phyloP scores from a whole-genome alignment of 2,329 filamentous ascomycete genomes.

The Teratosphaeria destructans region DNA sequence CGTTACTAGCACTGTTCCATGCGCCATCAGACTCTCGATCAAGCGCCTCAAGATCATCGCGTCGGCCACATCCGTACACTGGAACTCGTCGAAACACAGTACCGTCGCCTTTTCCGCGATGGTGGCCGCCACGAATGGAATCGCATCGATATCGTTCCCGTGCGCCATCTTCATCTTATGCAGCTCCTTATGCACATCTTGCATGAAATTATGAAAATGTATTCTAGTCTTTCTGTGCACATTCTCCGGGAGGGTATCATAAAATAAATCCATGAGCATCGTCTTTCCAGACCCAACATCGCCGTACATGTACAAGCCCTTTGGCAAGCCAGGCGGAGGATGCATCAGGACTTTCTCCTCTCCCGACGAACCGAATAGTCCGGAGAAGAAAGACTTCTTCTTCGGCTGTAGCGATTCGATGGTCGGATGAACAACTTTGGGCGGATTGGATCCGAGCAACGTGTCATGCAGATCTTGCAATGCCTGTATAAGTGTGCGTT shows the following conservation, averaged over 20 bases:
- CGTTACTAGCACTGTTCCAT: conserved; percentile 92
- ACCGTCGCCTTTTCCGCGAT: conserved; percentile 79
- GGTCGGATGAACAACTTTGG: conserved; percentile 64
- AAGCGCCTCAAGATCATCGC: conserved; percentile 91
- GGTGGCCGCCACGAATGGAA: conserved; percentile 89
- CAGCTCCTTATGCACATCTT: conserved; percentile 83
- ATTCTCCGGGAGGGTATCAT: conserved; percentile 73
- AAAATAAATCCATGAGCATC: conserved; percentile 98
- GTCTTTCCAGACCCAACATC: conserved; percentile 98
- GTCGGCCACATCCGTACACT: conserved; percentile 95
- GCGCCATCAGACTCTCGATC: conserved; percentile 83
- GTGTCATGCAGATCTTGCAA: conserved; percentile 84
- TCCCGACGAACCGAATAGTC: conserved; percentile 48
- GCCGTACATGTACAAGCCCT: conserved; percentile 87
- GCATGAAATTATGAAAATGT: conserved; percentile 99
- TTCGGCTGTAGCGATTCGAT: conserved; percentile 55
- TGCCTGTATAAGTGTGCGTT: conserved; percentile 79
- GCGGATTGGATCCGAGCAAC: conserved; percentile 62
- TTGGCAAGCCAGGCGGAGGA: conserved; percentile 66
- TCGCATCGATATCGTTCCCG: conserved; percentile 78
- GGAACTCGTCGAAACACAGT: conserved; percentile 96
- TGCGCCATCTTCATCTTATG: conserved; percentile 83
- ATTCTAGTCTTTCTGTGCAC: conserved; percentile 81
- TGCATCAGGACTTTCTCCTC: conserved; percentile 22
- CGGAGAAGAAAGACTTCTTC: conserved; percentile 45